Evolutionary conservation across 2,329 filamentous ascomycete genomes (phyloP).

Genomic region (Ceratocystis lukuohia): DNA sequence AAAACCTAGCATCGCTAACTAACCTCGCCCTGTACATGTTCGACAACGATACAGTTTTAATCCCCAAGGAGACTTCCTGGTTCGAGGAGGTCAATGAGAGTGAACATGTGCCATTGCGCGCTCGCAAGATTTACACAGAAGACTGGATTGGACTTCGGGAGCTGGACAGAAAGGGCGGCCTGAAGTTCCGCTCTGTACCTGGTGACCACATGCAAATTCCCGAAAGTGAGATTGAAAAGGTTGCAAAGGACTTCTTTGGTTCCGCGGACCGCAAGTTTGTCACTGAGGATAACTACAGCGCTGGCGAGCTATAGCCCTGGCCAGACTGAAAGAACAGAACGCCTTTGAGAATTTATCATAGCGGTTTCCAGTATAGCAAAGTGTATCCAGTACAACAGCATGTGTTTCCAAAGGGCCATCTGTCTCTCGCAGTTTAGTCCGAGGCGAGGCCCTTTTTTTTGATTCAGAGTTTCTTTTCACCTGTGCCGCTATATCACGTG

Average conservation of each 20-base stretch:
- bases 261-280: slow-evolving; percentile 31
- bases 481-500: neutral
- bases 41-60: slow-evolving; percentile 67
- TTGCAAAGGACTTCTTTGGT: slow-evolving; percentile 56
- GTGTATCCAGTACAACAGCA: neutral
- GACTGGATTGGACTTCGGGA: slow-evolving; percentile 82
- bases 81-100: slow-evolving; percentile 75
- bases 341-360: neutral
- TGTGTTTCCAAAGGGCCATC: neutral
- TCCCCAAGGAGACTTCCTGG: slow-evolving; percentile 84
- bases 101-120: slow-evolving; percentile 51
- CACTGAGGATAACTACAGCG: neutral
- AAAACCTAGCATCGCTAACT: slow-evolving; percentile 54
- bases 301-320: slow-evolving; percentile 10
- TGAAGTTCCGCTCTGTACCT: slow-evolving; percentile 59
- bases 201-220: slow-evolving; percentile 76
- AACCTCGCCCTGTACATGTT: slow-evolving; percentile 86
- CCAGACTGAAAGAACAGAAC: neutral
- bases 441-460: neutral
- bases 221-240: slow-evolving; percentile 49
- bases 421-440: too few species aligned
- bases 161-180: slow-evolving; percentile 63
- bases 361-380: neutral
- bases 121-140: slow-evolving; percentile 64
- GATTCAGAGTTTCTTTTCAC: neutral